Evolutionary conservation across 2,329 filamentous ascomycete genomes (phyloP), one percentile per base, ranked within the genome.

Genomic region (Pseudogymnoascus sp.): DNA sequence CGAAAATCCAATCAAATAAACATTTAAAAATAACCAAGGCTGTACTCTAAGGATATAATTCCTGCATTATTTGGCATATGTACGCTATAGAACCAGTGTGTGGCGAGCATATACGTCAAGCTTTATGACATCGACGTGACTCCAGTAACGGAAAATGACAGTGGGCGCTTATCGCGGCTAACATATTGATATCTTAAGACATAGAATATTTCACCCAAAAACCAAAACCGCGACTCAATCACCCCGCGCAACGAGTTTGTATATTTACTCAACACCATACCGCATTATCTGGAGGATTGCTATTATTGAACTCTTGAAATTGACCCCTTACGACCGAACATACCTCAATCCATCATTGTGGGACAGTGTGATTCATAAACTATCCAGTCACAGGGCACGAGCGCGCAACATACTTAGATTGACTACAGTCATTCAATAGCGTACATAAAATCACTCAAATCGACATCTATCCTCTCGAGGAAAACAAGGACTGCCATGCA

Each of bases 181-280:
- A 34, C 25, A 56, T 31, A 56, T 56, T 34, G 46, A 34, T 56
- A 56, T 56, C 49, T 56, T 1, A 36, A 56, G 49, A 21, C 49
- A 56, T 5, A 5, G 23, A 56, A 56, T 36, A 56, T 56, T 56
- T 56, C 49, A 34, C 28, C 49, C 49, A 56, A 56, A 56, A 56
- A 21, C 14, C 28, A 34, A 56, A 56, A 56, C 9, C 28, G 28
- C 28, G 16, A 56, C 49, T 34, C 49, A 56, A 34, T 31, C 49
- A 56, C 28, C 28, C 28, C 28, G 2, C n/a, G 28, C 49, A 18
- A 36, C 49, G 49, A 56, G 49, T 56, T 56, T 56, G 28, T 56
- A 56, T 56, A 56, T 56, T 56, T 56, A 56, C 49, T 56, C 49
- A 56, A 56, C 49, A 56, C 28, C n/a, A 56, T 34, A 56, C 49